Conservation (phyloP, 1,139 yeast genomes). For the Lipomyces yarrowii region DNA sequence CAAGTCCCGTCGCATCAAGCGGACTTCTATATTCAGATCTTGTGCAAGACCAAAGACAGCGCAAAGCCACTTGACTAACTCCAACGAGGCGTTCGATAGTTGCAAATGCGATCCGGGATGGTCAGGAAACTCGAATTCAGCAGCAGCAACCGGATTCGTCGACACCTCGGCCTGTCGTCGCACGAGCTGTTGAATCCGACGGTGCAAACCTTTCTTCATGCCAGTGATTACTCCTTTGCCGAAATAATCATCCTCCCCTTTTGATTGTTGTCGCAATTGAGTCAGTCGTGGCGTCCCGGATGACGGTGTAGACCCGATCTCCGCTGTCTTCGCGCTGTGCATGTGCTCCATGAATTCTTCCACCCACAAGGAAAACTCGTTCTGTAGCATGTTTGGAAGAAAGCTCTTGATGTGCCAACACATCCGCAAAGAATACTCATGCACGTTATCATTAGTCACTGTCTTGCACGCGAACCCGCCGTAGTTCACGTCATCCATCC, state of each 20-base stretch:
- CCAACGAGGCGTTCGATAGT: conserved; percentile 74
- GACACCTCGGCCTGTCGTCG: conserved; percentile 74
- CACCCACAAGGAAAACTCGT: conserved; percentile 88
- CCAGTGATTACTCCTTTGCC: conserved; percentile 39
- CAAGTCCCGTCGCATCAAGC: conserved; percentile 74
- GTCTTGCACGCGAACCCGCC: conserved; percentile 82
- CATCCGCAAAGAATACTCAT: conserved; percentile 60
- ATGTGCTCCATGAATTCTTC: conserved; percentile 73
- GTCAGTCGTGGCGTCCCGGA: conserved; percentile 63
- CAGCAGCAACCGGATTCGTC: conserved; percentile 63
- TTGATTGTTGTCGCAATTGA: conserved; percentile 51
- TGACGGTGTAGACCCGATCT: conserved; percentile 43
- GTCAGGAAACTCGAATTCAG: conserved; percentile 70
- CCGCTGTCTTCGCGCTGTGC: conserved; percentile 54
- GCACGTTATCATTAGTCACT: conserved; percentile 46
- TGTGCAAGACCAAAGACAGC: conserved; percentile 72
- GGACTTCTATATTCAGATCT: conserved; percentile 67
- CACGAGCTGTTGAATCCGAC: conserved; percentile 65
- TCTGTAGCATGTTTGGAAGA: conserved; percentile 72
- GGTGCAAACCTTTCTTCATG: conserved; percentile 55
- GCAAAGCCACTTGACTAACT: conserved; percentile 73
- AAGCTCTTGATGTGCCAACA: conserved; percentile 81
- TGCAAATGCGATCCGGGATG: conserved; percentile 69
- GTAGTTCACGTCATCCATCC: conserved; percentile 93
- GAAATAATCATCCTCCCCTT: conserved; percentile 43